Evolutionary conservation across 2,329 filamentous ascomycete genomes (phyloP).

Genomic region (Fusarium napiforme): DNA sequence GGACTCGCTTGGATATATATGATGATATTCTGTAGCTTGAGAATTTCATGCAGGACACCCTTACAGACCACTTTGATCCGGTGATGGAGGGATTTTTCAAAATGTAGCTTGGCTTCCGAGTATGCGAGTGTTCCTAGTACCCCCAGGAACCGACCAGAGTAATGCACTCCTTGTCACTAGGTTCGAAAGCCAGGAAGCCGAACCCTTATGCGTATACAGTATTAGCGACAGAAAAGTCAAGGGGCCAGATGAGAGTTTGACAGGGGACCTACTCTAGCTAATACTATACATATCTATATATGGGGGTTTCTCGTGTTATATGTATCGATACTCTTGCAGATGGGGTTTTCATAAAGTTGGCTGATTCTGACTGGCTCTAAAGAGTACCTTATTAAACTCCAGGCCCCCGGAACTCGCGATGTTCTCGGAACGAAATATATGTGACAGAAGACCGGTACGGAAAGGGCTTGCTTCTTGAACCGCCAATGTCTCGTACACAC

Average conservation of each 20-base stretch:
- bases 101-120: background rate
- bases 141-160: background rate
- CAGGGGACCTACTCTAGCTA: background rate
- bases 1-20: background rate
- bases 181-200: too few relatives aligned
- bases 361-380: background rate
- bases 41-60: background rate
- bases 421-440: background rate
- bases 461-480: background rate
- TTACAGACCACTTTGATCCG: background rate
- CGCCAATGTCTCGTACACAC: background rate
- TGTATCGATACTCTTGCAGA: background rate
- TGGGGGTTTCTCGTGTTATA: background rate
- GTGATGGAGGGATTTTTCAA: background rate
- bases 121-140: background rate
- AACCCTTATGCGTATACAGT: too few relatives aligned
- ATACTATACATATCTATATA: background rate
- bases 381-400: background rate
- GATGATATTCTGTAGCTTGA: background rate
- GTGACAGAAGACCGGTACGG: background rate
- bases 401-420: too few relatives aligned
- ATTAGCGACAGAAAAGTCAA: background rate
- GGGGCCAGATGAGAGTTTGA: background rate
- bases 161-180: background rate
- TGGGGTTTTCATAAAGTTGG: background rate